Evolutionary conservation across 345 rosid genomes (phyloP).

Genomic region (Sisymbrium altissimum): DNA sequence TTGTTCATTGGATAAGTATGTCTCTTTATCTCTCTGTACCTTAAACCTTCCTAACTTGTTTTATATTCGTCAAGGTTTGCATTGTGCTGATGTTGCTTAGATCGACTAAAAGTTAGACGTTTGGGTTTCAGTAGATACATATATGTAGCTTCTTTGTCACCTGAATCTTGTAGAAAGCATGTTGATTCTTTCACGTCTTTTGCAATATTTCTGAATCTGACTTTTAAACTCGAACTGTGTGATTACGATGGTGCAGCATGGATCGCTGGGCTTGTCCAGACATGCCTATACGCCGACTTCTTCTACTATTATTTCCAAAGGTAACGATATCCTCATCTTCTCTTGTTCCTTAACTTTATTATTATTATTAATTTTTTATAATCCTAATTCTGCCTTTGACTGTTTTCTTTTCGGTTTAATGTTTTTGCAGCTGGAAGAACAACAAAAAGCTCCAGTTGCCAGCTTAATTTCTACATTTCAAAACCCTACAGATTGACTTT

Average conservation of each 20-base stretch:
- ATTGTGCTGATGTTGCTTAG: no score
- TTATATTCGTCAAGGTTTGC: background rate
- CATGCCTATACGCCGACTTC: conserved; percentile 74
- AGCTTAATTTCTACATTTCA: conserved; percentile 39
- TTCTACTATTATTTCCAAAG: conserved; percentile 78
- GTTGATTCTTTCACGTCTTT: background rate
- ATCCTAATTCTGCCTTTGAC: background rate
- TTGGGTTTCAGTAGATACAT: background rate
- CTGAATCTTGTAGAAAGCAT: background rate
- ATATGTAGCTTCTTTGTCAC: background rate
- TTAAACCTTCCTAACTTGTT: background rate
- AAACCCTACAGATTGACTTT: conserved; percentile 1
- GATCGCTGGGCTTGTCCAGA: conserved; percentile 72
- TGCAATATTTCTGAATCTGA: background rate
- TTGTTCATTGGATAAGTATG: conserved; percentile 79
- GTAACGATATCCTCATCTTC: conserved; percentile 20
- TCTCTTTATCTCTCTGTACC: background rate
- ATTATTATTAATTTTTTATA: no score
- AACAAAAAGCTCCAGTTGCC: conserved; percentile 81
- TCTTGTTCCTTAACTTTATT: background rate
- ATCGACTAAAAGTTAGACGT: background rate
- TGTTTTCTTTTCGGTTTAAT: background rate
- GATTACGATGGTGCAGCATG: conserved; percentile 56
- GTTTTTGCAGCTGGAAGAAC: conserved; percentile 77
- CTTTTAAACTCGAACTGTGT: background rate